A percentile compares a stretch with the other conserved stretches of the same genome.
phyloP scores from a whole-genome alignment of 371 early-diverging fungal species.

The Phascolomyces articulosus region DNA sequence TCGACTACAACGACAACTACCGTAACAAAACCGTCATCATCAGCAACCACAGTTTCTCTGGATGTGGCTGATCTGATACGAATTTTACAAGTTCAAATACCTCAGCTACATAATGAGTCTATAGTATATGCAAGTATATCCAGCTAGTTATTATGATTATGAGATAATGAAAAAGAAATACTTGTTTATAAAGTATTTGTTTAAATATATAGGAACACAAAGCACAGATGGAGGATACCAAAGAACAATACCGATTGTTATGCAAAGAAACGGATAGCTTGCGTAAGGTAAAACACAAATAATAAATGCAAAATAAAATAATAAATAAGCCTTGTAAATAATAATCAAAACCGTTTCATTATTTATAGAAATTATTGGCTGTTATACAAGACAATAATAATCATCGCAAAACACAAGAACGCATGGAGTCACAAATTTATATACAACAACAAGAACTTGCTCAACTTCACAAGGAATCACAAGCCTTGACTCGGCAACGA shows the following conservation, averaged over 20 bases:
- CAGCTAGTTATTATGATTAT: no score
- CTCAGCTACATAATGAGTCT: constrained; percentile 22
- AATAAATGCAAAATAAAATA: background rate
- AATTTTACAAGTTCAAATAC: constrained; percentile 20
- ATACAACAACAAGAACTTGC: constrained; percentile 27
- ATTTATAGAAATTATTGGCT: constrained; percentile 21
- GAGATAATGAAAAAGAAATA: no score
- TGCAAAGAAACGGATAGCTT: constrained; percentile 21
- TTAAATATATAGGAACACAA: constrained; percentile 15
- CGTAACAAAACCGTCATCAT: background rate
- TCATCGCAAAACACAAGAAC: constrained; percentile 24
- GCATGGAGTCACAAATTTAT: constrained; percentile 31
- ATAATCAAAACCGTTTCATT: no score
- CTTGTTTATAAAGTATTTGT: background rate
- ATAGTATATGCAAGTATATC: constrained; percentile 26
- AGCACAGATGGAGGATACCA: constrained; percentile 26
- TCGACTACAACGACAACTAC: background rate
- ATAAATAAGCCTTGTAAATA: background rate
- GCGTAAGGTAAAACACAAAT: constrained; percentile 20
- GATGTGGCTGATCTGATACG: constrained; percentile 21
- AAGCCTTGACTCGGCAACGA: constrained; percentile 17
- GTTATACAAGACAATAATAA: constrained; percentile 29
- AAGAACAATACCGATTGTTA: constrained; percentile 23
- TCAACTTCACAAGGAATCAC: constrained; percentile 21
- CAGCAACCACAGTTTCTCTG: constrained; percentile 1